Percentiles rank a stretch among this genome's conserved stretches.
These are phyloP conservation scores for Geoglossum glabrum DNA, from an alignment of 495 filamentous ascomycete genomes.

Conservation along the genomic window DNA sequence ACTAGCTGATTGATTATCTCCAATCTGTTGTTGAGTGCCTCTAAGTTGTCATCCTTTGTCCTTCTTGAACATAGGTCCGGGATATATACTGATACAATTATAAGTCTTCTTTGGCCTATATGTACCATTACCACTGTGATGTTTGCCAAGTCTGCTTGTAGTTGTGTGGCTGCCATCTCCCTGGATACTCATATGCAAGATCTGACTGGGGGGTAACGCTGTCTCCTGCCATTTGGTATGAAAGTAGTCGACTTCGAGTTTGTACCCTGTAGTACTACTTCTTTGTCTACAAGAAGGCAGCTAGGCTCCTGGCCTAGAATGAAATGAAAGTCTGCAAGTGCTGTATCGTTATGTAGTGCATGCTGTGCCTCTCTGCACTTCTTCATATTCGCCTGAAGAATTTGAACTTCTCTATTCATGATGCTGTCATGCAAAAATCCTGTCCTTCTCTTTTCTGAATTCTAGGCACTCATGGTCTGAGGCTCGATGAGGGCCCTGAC, in stretches of 20 bases:
- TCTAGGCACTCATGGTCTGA: constrained; percentile 5
- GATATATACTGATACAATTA: not conserved
- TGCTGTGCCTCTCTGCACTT: constrained; percentile 7
- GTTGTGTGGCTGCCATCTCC: not conserved
- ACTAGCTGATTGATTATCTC: constrained; percentile 4
- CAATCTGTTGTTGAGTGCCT: not conserved
- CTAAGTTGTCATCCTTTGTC: constrained; percentile 6
- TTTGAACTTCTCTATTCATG: constrained; percentile 4
- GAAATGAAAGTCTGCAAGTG: constrained; percentile 7
- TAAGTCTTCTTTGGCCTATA: too few species aligned
- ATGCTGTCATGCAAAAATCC: constrained; percentile 4
- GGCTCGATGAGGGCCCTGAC: constrained; percentile 1
- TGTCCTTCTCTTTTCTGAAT: constrained; percentile 6
- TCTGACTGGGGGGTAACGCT: not conserved
- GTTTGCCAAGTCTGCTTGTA: too few species aligned
- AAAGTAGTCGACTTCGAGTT: constrained; percentile 6
- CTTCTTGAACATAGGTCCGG: not conserved
- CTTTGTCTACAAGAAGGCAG: constrained; percentile 5
- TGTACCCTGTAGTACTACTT: constrained; percentile 6
- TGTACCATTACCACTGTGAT: too few species aligned
- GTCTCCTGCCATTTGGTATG: not conserved
- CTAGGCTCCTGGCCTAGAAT: constrained; percentile 8
- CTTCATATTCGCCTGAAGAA: constrained; percentile 7
- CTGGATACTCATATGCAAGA: constrained; percentile 1
- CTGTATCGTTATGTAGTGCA: constrained; percentile 6